Percentiles rank a stretch among this genome's conserved stretches.
These are phyloP conservation scores for Colletotrichum sp. DNA, from an alignment of 2,329 filamentous ascomycete species.

Conservation along the genomic window DNA sequence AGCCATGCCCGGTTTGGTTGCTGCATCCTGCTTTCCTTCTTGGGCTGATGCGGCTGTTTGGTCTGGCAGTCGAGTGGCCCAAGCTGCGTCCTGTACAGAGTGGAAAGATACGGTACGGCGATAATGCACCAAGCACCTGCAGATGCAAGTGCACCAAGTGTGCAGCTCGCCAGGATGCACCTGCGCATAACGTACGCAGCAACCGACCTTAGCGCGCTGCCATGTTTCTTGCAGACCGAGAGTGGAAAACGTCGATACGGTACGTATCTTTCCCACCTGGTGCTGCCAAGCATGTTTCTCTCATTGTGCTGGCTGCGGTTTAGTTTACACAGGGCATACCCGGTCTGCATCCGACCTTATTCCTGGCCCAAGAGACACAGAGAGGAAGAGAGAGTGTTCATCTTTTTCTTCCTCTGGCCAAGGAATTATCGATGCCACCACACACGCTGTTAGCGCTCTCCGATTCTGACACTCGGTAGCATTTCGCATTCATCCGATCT, in stretches of 20 bases:
- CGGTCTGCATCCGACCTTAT: neutral
- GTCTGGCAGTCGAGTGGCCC: neutral
- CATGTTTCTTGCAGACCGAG: neutral
- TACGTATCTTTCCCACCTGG: neutral
- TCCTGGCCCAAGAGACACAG: neutral
- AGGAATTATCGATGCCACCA: neutral
- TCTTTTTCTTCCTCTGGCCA: neutral
- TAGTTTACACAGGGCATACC: neutral
- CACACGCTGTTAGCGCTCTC: neutral
- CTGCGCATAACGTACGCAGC: neutral
- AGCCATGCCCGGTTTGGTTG: neutral
- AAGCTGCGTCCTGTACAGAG: neutral
- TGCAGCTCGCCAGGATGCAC: neutral
- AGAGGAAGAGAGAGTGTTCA: neutral
- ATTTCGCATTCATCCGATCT: neutral
- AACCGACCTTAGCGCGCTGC: neutral
- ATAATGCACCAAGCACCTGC: slow-evolving; percentile 4
- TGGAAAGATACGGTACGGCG: neutral
- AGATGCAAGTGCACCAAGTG: neutral
- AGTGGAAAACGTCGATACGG: neutral
- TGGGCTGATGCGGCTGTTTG: neutral
- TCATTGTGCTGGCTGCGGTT: neutral
- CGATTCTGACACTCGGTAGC: neutral
- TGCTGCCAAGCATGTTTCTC: neutral
- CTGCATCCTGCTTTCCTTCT: slow-evolving; percentile 7